These are phyloP conservation scores for Misopates orontium DNA, from an alignment of 257 asterid species.

Conservation along the genomic window DNA sequence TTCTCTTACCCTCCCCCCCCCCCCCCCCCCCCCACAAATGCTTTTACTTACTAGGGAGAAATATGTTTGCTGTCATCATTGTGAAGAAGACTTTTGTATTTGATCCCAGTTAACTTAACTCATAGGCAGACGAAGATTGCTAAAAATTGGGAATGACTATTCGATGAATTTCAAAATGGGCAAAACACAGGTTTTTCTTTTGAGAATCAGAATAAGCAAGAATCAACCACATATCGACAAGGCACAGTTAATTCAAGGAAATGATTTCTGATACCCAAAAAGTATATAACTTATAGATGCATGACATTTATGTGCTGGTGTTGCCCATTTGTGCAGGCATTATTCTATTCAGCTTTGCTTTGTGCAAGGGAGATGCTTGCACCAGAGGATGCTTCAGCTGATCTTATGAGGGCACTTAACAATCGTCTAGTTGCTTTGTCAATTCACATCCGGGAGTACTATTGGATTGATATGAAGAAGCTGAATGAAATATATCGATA, in stretches of 20 bases:
- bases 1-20: not conserved
- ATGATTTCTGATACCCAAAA: not conserved
- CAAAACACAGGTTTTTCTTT: not conserved
- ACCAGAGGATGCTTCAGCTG: slow-evolving; percentile 66
- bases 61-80: slow-evolving; percentile 1
- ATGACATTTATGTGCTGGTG: not conserved
- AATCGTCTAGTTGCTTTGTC: slow-evolving; percentile 73
- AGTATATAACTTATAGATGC: not conserved
- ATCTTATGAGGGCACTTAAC: slow-evolving; percentile 62
- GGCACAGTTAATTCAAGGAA: not conserved
- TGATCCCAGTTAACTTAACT: not conserved
- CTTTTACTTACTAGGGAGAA: not conserved
- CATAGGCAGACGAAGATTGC: not conserved
- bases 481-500: slow-evolving; percentile 76
- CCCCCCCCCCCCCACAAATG: no score
- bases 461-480: slow-evolving; percentile 75
- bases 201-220: slow-evolving; percentile 4
- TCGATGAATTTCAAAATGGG: not conserved
- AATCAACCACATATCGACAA: not conserved
- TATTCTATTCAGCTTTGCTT: slow-evolving; percentile 70
- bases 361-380: slow-evolving; percentile 80
- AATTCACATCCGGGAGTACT: slow-evolving; percentile 80
- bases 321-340: slow-evolving; percentile 50
- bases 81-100: not conserved
- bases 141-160: not conserved